A percentile compares a stretch with the other conserved stretches of the same genome.
phyloP scores from a whole-genome alignment of 495 filamentous ascomycete genomes.

The Penicillium diatomitis region DNA sequence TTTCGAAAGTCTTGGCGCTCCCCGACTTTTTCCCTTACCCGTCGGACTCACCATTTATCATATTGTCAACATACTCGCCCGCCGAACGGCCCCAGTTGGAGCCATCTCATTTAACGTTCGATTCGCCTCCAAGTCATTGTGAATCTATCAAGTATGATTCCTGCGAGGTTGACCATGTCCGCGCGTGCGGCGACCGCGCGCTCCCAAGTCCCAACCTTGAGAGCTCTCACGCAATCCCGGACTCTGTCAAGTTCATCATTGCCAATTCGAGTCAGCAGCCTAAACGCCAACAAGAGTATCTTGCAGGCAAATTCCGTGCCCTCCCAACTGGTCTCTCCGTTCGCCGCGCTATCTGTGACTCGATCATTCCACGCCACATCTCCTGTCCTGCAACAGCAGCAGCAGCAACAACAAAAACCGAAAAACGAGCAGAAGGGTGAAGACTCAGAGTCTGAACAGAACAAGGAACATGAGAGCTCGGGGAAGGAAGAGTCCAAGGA shows the following conservation, averaged over 20 bases:
- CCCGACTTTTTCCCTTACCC: constrained; percentile 35
- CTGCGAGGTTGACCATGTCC: constrained; percentile 32
- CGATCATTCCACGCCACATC: constrained; percentile 35
- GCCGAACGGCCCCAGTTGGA: constrained; percentile 1
- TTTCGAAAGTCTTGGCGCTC: constrained; percentile 36
- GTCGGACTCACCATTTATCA: constrained; percentile 11
- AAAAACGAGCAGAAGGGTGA: constrained; percentile 36
- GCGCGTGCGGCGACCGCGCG: constrained; percentile 35
- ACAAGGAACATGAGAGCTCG: constrained; percentile 20
- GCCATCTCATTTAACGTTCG: not conserved
- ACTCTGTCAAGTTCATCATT: constrained; percentile 22
- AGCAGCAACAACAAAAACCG: constrained; percentile 29
- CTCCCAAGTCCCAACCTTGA: constrained; percentile 24
- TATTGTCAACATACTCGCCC: constrained; percentile 18
- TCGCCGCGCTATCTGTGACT: constrained; percentile 30
- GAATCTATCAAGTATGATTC: constrained; percentile 31
- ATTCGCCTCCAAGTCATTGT: not conserved
- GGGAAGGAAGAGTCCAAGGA: constrained; percentile 40
- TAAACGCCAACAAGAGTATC: too few species aligned
- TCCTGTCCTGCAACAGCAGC: constrained; percentile 31
- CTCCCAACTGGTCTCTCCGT: constrained; percentile 29
- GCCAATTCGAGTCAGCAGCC: constrained; percentile 1
- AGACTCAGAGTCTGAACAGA: constrained; percentile 36
- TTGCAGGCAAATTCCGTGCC: too few species aligned
- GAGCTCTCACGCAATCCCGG: constrained; percentile 47